Evolutionary conservation across 78 protist genomes (phyloP).

Genomic region (Emiliania huxleyi): DNA sequence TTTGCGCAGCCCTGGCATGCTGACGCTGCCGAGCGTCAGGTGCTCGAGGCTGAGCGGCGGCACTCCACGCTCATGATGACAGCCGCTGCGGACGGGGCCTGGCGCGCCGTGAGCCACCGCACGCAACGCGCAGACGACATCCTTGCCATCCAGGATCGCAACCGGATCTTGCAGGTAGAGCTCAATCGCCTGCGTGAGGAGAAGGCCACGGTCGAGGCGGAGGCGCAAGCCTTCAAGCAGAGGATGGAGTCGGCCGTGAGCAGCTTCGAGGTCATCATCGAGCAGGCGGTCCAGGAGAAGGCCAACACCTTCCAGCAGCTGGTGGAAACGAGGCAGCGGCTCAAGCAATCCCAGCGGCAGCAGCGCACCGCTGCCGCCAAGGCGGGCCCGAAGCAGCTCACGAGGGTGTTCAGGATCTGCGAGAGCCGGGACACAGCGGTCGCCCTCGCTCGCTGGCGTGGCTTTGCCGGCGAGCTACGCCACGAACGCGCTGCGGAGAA

Average conservation of each 20-base stretch:
- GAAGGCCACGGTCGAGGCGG: neutral
- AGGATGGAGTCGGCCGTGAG: neutral
- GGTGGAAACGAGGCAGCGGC: neutral
- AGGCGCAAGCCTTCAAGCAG: neutral
- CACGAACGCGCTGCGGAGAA: too few relatives aligned
- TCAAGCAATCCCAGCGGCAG: neutral
- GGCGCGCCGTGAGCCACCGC: too few relatives aligned
- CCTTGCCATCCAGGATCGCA: neutral
- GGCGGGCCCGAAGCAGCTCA: neutral
- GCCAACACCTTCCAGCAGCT: neutral
- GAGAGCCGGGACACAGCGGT: neutral
- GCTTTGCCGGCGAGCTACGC: neutral
- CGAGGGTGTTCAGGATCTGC: neutral
- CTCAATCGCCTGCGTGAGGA: neutral
- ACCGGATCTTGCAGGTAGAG: neutral
- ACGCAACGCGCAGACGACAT: too few relatives aligned
- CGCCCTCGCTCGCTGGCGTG: neutral
- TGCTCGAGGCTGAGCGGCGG: too few relatives aligned
- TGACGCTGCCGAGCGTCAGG: too few relatives aligned
- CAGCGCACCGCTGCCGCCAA: neutral
- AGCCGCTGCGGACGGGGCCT: too few relatives aligned
- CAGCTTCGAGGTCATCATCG: neutral
- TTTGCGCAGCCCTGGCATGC: too few relatives aligned
- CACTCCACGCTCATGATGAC: too few relatives aligned
- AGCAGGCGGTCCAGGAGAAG: neutral